Evolutionary conservation across 441 rosid genomes (phyloP), one percentile per base, ranked within the genome.

Genomic region (Aquilaria agallochum): DNA sequence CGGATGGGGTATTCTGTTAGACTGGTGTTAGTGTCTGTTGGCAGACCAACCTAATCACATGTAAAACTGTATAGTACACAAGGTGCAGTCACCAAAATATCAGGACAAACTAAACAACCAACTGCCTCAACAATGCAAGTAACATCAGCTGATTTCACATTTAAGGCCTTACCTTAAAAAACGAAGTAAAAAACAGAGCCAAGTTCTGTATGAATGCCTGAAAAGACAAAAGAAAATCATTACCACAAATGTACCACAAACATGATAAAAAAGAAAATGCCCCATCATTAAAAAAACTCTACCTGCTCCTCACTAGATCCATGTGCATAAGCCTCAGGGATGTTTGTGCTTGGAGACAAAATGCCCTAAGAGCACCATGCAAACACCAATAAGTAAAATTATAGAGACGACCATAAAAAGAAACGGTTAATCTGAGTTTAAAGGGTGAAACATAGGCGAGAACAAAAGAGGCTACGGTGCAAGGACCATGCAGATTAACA

Each of bases 181-280:
- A 95, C 27, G 99, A 95, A 52, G 99, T 91, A 79, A 95, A 92
- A 78, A 95, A 95, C 63, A 95, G 70, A 31, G 93, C 96, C 86
- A 95, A 75, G 69, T 95, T 95, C 91, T 95, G 99, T 76, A 92
- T 95, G 72, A 96, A 96, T 63, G 99, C 99, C 99, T 96, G 83
- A 60, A 64, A 60, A 52, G 67, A 67, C 63, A 77, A 31, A 56
- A 72, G 46, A 63, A 57, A 20, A 58, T 15, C 33, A 54, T 5
- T 20, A 52, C 45, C 13, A 33, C 27, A 51, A 30, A 56, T 11
- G 27, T 47, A 56, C 56, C 55, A 55, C 36, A 20, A 27, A 50
- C 27, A 59, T 53, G 49, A 49, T 15, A 53, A 53, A 50, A 48
- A 50, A 9, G 10, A 53, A 62, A 9, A 8, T 45, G 20, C 52